Base-by-base conservation (phyloP, 805 yeast genomes). In the Lipomyces mesembrius region DNA sequence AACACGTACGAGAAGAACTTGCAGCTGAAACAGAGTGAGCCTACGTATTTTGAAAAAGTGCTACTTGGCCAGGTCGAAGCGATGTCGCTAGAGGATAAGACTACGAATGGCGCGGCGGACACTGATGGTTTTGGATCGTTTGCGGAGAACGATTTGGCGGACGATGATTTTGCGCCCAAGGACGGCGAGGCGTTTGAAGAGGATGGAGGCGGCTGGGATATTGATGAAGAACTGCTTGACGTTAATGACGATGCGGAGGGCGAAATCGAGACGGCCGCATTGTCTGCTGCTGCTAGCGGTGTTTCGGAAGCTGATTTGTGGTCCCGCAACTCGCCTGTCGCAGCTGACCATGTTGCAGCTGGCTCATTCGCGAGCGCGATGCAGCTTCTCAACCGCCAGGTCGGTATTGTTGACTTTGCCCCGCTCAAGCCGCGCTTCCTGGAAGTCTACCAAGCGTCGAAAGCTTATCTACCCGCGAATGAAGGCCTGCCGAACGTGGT, bases 351-450 rank as follows among this genome's bases (percentile, higher is more conserved):
- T 74, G 92, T 89, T 74, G 98, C 99, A 1, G 92, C 97, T 2
- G 99, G 99, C 74, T 90, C 96, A 3, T 94, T 94, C 77, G 98
- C 92, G 72, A 90, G 94, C 62, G 99, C 98, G 51, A 95, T 97
- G 52, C 96, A 92, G 74, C 85, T 96, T 76, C 84, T 95, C 74
- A 87, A 89, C 81, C 89, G 94, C 75, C 99, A 96, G 79, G 83
- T 88, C 57, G 99, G 98, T 74, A 85, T 91, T 61, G 88, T 86
- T 34, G 83, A 91, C 73, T 94, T 96, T 77, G 96, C 88, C 75
- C 98, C 98, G 14, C 84, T 95, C 73, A 87, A 94, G 79, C 76
- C 83, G 35, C 84, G 97, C 68, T 95, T 95, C 81, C 73, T 90
- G 77, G 94, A 92, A 74, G 89, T 92, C 12, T 96, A 91, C 79